A percentile compares a stretch with the other conserved stretches of the same genome.
Evolutionary conservation across 164 flowering plant species (phyloP).

Genomic region (Magnolia officinalis): DNA sequence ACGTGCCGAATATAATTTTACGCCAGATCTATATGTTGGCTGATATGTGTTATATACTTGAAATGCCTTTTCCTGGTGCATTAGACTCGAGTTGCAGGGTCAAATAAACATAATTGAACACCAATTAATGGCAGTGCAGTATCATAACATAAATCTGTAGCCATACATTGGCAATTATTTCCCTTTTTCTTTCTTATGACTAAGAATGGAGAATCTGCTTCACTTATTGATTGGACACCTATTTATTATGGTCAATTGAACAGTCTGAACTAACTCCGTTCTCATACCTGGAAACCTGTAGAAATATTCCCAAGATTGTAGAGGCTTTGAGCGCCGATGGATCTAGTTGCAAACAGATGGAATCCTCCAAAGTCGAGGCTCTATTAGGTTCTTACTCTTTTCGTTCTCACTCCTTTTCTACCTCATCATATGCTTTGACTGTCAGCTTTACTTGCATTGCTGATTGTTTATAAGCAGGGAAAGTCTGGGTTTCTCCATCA

Average conservation of each 20-base stretch:
- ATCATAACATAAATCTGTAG: background rate
- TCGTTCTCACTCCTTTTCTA: background rate
- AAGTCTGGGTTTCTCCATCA: slow-evolving; percentile 64
- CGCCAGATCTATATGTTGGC: no score
- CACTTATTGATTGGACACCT: background rate
- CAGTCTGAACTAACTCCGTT: slow-evolving; percentile 1
- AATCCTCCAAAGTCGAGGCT: slow-evolving; percentile 52
- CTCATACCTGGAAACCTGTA: slow-evolving; percentile 17
- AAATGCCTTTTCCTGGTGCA: background rate
- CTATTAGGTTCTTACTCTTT: slow-evolving; percentile 45
- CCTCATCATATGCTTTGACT: background rate
- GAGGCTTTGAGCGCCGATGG: slow-evolving; percentile 90
- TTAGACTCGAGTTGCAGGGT: background rate
- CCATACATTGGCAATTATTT: no score
- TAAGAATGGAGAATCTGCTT: background rate
- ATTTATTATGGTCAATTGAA: background rate
- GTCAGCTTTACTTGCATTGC: background rate
- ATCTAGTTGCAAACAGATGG: slow-evolving; percentile 56
- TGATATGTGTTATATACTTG: background rate
- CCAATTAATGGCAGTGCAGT: background rate
- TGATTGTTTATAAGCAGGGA: slow-evolving; percentile 41
- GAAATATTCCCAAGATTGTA: slow-evolving; percentile 71
- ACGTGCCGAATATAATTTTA: no score
- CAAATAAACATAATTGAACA: no score
- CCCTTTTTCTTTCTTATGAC: no score